Evolutionary conservation across 805 yeast genomes (phyloP), one percentile per base, ranked within the genome.

Genomic region (Ogataea pini): DNA sequence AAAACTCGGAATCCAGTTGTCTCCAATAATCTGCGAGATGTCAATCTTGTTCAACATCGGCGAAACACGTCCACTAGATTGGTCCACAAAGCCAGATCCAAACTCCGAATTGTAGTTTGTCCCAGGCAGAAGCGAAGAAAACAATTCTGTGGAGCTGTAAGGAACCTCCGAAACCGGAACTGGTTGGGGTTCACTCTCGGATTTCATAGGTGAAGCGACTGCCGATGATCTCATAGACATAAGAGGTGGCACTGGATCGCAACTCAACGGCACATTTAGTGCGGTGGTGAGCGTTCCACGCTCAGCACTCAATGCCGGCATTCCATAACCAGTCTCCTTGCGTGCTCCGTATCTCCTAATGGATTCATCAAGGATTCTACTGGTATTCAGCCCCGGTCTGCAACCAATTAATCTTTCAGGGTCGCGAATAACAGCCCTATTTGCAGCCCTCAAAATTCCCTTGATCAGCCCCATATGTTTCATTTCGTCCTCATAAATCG

Each of bases 401-500:
- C 37, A 7, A 19, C 32, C 49, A 17, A 13, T 22, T 7, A 12
- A n/a, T 20, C 34, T 44, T 29, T 43, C 36, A 17, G 33, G 17
- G 14, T 31, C 47, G 14, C 29, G n/a, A 19, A 48, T 29, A 7
- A 46, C 49, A 22, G 47, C 52, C 28, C 42, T 29, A 33, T 52
- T 47, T 28, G 52, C 50, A 7, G 47, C 29, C 25, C 37, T 52
- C 33, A 55, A 41, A 25, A 58, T 50, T n/a, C 58, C 59, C 12
- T 58, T 49, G 28, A 62, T 55, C 19, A 63, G 34, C 6, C 52
- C 40, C 25, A 48, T 47, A 32, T 59, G 65, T 39, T 63, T 63
- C 18, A 55, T 51, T 27, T 64, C 52, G 42, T 72, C 72, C 22
- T 69, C 69, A 20, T 61, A 65, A 19, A 76, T 57, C 36, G 72